Conservation (phyloP, 2,329 filamentous ascomycete genomes). For the Fusarium nygamai region DNA sequence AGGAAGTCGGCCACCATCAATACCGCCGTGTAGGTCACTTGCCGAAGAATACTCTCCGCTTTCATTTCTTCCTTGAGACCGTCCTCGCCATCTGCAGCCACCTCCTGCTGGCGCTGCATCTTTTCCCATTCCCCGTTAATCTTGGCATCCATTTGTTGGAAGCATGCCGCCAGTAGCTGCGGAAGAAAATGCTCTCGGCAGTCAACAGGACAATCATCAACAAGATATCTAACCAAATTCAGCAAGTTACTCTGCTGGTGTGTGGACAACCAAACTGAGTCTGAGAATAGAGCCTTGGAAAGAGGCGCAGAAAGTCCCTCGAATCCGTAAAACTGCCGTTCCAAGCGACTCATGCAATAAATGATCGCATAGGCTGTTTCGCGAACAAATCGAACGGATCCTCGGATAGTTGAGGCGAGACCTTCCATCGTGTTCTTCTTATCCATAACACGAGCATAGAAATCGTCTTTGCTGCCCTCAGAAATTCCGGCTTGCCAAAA, state of each 20-base stretch:
- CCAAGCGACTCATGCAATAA: constrained; percentile 89
- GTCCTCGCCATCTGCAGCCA: constrained; percentile 77
- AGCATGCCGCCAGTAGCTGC: constrained; percentile 82
- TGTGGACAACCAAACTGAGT: constrained; percentile 84
- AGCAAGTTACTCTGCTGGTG: constrained; percentile 96
- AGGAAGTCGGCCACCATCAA: constrained; percentile 91
- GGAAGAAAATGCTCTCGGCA: constrained; percentile 84
- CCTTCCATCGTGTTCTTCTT: constrained; percentile 92
- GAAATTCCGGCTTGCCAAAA: constrained; percentile 99
- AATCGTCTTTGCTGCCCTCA: constrained; percentile 93
- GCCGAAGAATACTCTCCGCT: constrained; percentile 91
- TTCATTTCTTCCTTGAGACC: constrained; percentile 94
- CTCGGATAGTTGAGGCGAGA: constrained; percentile 91
- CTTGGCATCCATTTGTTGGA: constrained; percentile 87
- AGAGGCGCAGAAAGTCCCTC: constrained; percentile 83
- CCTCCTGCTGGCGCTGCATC: constrained; percentile 70
- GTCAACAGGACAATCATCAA: constrained; percentile 89
- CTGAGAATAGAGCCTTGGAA: constrained; percentile 83
- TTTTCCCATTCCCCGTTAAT: constrained; percentile 87
- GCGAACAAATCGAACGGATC: constrained; percentile 86
- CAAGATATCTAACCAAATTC: constrained; percentile 86
- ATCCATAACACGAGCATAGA: constrained; percentile 89
- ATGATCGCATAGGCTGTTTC: constrained; percentile 95
- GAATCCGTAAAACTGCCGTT: constrained; percentile 91
- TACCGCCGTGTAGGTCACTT: constrained; percentile 91